A percentile compares a stretch with the other conserved stretches of the same genome.
Conservation (phyloP, 148 eudicot genomes). For the Vaccinium vitisidaea region DNA sequence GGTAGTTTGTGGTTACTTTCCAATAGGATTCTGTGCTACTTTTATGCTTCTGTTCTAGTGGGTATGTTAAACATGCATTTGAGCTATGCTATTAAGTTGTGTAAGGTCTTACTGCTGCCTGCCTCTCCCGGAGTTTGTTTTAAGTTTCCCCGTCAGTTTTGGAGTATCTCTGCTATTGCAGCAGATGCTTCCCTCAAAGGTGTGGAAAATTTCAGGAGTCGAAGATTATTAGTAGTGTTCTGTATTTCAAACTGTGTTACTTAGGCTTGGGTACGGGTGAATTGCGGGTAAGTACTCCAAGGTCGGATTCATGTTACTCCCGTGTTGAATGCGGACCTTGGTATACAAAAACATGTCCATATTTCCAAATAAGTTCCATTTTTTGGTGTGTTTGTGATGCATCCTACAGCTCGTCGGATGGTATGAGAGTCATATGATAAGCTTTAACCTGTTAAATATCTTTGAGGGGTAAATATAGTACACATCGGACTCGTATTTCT, state of each 20-base stretch:
- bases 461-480: too few relatives aligned
- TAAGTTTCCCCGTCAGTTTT: not conserved
- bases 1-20: constrained; percentile 26
- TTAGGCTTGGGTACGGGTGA: not conserved
- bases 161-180: not conserved
- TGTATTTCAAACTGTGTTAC: not conserved
- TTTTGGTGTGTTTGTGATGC: not conserved
- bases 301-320: not conserved
- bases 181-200: not conserved
- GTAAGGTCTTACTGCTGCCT: constrained; percentile 17
- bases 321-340: not conserved
- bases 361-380: too few relatives aligned
- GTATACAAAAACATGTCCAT: not conserved
- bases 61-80: constrained; percentile 30
- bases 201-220: not conserved
- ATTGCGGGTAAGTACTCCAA: not conserved
- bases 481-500: not conserved
- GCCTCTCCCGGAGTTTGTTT: constrained; percentile 16
- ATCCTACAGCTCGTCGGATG: not conserved
- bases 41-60: constrained; percentile 26
- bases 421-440: not conserved
- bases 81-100: constrained; percentile 21
- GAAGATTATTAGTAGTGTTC: not conserved
- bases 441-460: too few relatives aligned
- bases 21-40: constrained; percentile 26